Evolutionary conservation across 371 early-diverging fungal genomes (phyloP), one percentile per base, ranked within the genome.

Genomic region (Circinella minor): DNA sequence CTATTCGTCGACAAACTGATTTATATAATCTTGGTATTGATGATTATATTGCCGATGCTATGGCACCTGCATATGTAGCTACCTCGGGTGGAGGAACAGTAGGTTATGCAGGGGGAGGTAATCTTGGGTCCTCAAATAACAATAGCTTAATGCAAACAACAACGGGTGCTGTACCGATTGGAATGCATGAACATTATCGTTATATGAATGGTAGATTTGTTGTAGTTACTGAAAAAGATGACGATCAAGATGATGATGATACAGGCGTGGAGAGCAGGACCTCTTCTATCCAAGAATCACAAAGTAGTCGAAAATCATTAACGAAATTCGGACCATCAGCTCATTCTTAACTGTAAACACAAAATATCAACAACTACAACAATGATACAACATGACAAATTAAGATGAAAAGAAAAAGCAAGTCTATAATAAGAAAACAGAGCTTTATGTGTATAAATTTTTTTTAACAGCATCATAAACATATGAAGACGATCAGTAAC

Each of bases 131-230:
- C 4, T 49, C 37, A 18, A 54, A 15, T 2, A 46, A 54, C n/a
- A 46, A 68, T 18, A 68, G 61, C 37, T n/a, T 62, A 47, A 55
- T 48, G 37, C 39, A 39, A 13, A 49, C 68, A 20, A 43, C 68
- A 15, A 69, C 55, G 15, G 63, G 69, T 7, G 62, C 49, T 7
- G 60, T 65, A 14, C 70, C 65, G 7, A 49, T 70, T 15, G 65
- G 70, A 18, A 64, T 63, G 57, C 65, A 70, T n/a, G 68, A 68
- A 9, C 70, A 70, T 10, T 70, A 70, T 20, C 65, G 70, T 5
- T 70, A 70, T 61, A 49, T 61, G 70, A 68, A 72, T 27, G 68
- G 68, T 14, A 68, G 72, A 14, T 68, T 72, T 61, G 68, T 68
- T 47, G 65, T 72, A 65, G 61, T 72, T 27, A 68, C 72, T 17